Conservation (phyloP, 2,329 filamentous ascomycete species). For the Pseudopyrenochaeta lycopersici region DNA sequence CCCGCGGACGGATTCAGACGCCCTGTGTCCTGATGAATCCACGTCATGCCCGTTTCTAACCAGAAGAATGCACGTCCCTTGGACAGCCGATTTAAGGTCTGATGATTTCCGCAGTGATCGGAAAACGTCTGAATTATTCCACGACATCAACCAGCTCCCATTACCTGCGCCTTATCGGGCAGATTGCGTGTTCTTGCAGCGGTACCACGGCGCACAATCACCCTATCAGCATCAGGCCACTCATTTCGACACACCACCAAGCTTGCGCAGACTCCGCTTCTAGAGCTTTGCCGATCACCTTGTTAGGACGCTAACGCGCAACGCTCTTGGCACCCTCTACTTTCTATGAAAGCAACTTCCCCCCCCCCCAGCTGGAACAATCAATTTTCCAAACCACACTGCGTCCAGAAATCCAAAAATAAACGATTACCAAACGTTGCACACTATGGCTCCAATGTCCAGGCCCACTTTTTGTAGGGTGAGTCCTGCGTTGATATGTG, state of each 20-base stretch:
- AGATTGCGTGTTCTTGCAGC: conserved; percentile 21
- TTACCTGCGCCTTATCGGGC: conserved; percentile 1
- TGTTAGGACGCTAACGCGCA: conserved; percentile 17
- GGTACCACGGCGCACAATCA: conserved; percentile 18
- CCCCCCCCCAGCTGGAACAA: conserved; percentile 23
- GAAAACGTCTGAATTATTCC: background rate
- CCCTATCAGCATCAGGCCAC: conserved; percentile 21
- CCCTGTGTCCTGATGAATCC: conserved; percentile 14
- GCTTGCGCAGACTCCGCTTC: conserved; percentile 21
- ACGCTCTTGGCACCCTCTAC: conserved; percentile 20
- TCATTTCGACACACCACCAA: conserved; percentile 21
- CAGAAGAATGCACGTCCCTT: conserved; percentile 24
- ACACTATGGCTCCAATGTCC: conserved; percentile 26
- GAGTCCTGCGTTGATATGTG: conserved; percentile 9
- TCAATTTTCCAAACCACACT: background rate
- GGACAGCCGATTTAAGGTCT: conserved; percentile 19
- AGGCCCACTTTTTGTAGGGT: conserved; percentile 35
- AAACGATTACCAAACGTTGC: background rate
- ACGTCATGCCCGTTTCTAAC: conserved; percentile 37
- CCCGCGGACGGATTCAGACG: conserved; percentile 27
- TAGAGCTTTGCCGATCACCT: conserved; percentile 14
- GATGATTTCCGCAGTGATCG: background rate
- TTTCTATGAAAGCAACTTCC: conserved; percentile 20
- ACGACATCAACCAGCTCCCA: conserved; percentile 5
- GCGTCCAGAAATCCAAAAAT: conserved; percentile 2